Evolutionary conservation across 1,284 basidiomycete species (phyloP).

Genomic region (Ganoderma leucocontextum): DNA sequence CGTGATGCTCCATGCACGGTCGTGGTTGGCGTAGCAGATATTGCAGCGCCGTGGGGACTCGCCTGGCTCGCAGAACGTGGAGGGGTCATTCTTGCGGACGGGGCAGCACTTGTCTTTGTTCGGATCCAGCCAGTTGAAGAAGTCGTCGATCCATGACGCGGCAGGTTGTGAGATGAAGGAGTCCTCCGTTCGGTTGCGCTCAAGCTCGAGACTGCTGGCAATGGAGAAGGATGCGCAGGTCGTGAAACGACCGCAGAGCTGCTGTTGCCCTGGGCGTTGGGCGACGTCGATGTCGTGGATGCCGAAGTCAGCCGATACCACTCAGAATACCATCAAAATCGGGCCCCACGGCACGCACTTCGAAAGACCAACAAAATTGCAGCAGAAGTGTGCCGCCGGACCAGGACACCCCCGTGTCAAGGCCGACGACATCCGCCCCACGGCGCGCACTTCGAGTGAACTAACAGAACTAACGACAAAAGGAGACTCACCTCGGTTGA

Average conservation of each 20-base stretch:
- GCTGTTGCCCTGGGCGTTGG: constrained; percentile 75
- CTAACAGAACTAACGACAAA: no score
- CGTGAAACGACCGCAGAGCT: constrained; percentile 93
- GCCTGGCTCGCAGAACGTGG: constrained; percentile 78
- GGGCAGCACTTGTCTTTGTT: constrained; percentile 89
- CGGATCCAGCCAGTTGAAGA: constrained; percentile 94
- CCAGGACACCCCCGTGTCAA: no score
- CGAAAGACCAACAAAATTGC: no score
- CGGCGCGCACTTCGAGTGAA: no score
- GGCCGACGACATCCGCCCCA: no score
- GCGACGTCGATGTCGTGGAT: constrained; percentile 73
- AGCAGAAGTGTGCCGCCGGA: no score
- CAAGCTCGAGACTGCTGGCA: constrained; percentile 90
- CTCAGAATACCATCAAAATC: no score
- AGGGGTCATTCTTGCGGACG: constrained; percentile 80
- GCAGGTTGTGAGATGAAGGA: constrained; percentile 93
- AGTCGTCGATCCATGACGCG: constrained; percentile 95
- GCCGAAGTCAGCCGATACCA: no score
- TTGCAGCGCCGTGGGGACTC: constrained; percentile 81
- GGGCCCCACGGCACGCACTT: no score
- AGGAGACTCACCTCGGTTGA: no score
- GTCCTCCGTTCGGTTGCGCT: constrained; percentile 83
- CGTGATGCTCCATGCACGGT: constrained; percentile 93
- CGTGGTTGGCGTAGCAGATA: constrained; percentile 82
- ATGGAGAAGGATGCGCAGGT: constrained; percentile 89